Evolutionary conservation across 495 filamentous ascomycete species (phyloP), one percentile per base, ranked within the genome.

Genomic region (Penicillium steckii): DNA sequence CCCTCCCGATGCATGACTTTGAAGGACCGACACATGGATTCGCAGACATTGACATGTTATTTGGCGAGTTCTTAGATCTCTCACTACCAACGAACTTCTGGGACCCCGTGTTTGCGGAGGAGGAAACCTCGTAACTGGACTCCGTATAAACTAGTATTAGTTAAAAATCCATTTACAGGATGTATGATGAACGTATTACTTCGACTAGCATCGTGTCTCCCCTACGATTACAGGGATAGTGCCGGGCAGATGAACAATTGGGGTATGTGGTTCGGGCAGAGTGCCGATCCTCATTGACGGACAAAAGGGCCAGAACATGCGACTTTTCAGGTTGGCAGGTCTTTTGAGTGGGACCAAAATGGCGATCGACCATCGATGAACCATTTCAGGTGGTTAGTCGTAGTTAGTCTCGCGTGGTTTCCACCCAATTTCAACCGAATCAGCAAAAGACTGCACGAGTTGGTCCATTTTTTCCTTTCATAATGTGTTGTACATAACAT

Each of bases 81-180:
- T 72, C 70, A 5, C 54, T 74, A 3, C 72, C 70, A 2, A 71
- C 69, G 18, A 71, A 74, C 29, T 74, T 73, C 49, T 73, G 69
- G 69, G 70, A 75, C 55, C 70, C 71, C n/a, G 59, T 73, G 15
- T 73, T 72, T 55, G 57, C 64, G 26, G 56, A 66, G 23, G 43
- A 51, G 29, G 54, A 59, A 12, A 38, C n/a, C n/a, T n/a, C n/a
- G n/a, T 8, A 37, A n/a, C 33, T 15, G 33, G n/a, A 37, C 33
- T 13, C n/a, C 8, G 8, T 15, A 13, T 24, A 43, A 12, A 10
- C 38, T 41, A 41, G 38, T 19, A 17, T 10, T 23, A 41, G 38
- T n/a, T 19, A 41, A n/a, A n/a, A n/a, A n/a, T n/a, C n/a, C n/a
- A n/a, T n/a, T n/a, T n/a, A n/a, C n/a, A n/a, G n/a, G n/a, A n/a